Conservation (phyloP, 768 basidiomycete species). For the Lactarius trivialis region DNA sequence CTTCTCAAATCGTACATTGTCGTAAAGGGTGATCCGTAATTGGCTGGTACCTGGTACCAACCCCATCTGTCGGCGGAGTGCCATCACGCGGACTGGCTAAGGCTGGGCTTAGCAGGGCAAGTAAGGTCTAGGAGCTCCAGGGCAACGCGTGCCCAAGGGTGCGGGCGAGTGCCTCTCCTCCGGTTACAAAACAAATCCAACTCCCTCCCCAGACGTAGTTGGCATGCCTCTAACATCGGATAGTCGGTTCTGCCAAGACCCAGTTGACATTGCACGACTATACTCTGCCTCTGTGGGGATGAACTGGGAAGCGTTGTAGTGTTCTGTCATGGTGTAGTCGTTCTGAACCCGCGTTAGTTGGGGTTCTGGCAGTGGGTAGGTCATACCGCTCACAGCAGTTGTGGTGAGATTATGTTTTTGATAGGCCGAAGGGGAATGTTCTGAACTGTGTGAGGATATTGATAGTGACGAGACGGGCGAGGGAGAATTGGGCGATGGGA, state of each 20-base stretch:
- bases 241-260: slow-evolving; percentile 10
- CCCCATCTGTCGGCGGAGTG: slow-evolving; percentile 5
- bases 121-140: background rate
- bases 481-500: slow-evolving; percentile 15
- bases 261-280: background rate
- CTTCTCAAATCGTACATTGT: background rate
- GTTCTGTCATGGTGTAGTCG: background rate
- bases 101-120: background rate
- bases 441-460: slow-evolving; percentile 21
- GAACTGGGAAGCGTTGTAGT: slow-evolving; percentile 2
- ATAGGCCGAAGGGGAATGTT: slow-evolving; percentile 16
- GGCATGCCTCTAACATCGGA: slow-evolving; percentile 6
- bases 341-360: slow-evolving; percentile 12
- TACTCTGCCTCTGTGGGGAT: slow-evolving; percentile 2
- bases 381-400: slow-evolving; percentile 1
- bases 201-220: background rate
- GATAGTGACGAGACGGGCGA: slow-evolving; percentile 23
- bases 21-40: slow-evolving; percentile 1
- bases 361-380: slow-evolving; percentile 8
- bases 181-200: slow-evolving; percentile 13
- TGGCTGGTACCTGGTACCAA: slow-evolving; percentile 5
- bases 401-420: slow-evolving; percentile 9
- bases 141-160: background rate
- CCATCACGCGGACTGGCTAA: background rate
- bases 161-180: background rate